Percentiles rank a stretch among this genome's conserved stretches.
Conservation (phyloP, 2,329 filamentous ascomycete species). For the Trichoderma gracile region DNA sequence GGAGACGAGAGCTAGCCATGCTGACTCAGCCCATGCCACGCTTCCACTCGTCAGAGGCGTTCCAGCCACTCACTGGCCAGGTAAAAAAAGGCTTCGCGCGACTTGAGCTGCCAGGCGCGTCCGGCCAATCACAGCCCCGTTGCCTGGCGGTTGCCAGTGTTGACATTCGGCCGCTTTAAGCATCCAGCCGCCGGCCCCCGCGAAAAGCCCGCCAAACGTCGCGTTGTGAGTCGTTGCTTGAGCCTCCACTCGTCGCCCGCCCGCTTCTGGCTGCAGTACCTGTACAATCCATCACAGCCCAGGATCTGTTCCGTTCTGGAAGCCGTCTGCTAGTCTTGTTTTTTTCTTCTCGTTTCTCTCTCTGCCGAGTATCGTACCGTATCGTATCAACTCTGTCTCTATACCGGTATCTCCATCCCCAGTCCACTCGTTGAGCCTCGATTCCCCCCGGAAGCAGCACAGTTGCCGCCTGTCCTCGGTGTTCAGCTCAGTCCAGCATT, state of each 20-base stretch:
- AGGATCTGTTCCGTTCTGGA: slow-evolving; percentile 9
- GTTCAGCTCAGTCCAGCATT: not conserved
- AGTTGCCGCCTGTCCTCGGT: not conserved
- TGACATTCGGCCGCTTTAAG: slow-evolving; percentile 40
- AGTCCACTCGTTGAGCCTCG: slow-evolving; percentile 24
- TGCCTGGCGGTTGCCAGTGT: slow-evolving; percentile 60
- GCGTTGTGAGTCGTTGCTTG: slow-evolving; percentile 31
- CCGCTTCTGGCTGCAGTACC: slow-evolving; percentile 23
- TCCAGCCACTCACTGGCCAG: slow-evolving; percentile 23
- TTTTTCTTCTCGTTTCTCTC: slow-evolving; percentile 16
- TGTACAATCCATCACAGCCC: slow-evolving; percentile 14
- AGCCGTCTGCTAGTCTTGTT: slow-evolving; percentile 24
- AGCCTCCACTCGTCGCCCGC: slow-evolving; percentile 27
- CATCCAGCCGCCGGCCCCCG: slow-evolving; percentile 31
- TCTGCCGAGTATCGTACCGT: slow-evolving; percentile 12
- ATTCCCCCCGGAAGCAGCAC: not conserved
- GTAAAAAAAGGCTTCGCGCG: slow-evolving; percentile 28
- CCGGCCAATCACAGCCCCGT: slow-evolving; percentile 51
- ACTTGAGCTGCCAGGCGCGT: slow-evolving; percentile 25
- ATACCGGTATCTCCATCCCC: slow-evolving; percentile 1
- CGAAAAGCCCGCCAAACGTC: slow-evolving; percentile 29
- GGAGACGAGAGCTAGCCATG: no score
- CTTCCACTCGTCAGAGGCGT: not conserved
- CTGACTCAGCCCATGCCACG: no score
- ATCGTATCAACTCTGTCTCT: slow-evolving; percentile 4